Conservation (phyloP, 176 grass and related monocot species). For the Ampelocalamus luodianensis region DNA sequence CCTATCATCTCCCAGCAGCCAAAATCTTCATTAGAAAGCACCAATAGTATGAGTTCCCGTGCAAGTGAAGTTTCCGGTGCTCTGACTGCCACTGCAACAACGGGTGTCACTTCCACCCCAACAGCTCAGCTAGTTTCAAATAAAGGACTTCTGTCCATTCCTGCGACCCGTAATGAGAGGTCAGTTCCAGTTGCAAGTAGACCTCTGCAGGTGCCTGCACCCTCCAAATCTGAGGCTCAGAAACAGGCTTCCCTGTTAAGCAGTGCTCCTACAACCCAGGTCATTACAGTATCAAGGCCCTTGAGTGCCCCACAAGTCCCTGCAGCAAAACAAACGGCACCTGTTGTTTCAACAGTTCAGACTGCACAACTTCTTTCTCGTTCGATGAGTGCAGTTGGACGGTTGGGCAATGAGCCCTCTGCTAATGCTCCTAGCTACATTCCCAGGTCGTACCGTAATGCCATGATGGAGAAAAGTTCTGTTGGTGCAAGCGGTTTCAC, state of each 20-base stretch:
- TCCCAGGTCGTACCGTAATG: slow-evolving; percentile 84
- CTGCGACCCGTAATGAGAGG: slow-evolving; percentile 41
- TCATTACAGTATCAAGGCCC: slow-evolving; percentile 52
- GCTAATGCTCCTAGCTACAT: slow-evolving; percentile 61
- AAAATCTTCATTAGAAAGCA: slow-evolving; percentile 57
- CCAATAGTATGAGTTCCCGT: slow-evolving; percentile 34
- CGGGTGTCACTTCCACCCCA: slow-evolving; percentile 3
- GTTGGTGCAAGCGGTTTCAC: slow-evolving; percentile 37
- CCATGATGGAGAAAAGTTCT: slow-evolving; percentile 77
- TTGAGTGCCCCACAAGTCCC: slow-evolving; percentile 81
- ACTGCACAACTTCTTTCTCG: slow-evolving; percentile 60
- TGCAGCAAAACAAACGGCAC: slow-evolving; percentile 51
- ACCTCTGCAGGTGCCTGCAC: slow-evolving; percentile 33
- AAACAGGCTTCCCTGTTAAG: slow-evolving; percentile 45
- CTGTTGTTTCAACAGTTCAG: slow-evolving; percentile 57
- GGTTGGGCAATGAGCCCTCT: slow-evolving; percentile 68
- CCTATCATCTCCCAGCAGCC: slow-evolving; percentile 49
- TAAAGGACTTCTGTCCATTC: slow-evolving; percentile 49
- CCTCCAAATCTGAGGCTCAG: slow-evolving; percentile 56
- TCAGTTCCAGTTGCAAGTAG: slow-evolving; percentile 42
- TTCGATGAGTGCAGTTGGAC: slow-evolving; percentile 74
- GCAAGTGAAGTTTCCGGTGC: slow-evolving; percentile 42
- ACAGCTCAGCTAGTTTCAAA: slow-evolving; percentile 43
- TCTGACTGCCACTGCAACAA: slow-evolving; percentile 34
- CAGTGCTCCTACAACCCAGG: slow-evolving; percentile 44